Conservation (phyloP, 2,329 filamentous ascomycete genomes). For the Sclerotinia minor region DNA sequence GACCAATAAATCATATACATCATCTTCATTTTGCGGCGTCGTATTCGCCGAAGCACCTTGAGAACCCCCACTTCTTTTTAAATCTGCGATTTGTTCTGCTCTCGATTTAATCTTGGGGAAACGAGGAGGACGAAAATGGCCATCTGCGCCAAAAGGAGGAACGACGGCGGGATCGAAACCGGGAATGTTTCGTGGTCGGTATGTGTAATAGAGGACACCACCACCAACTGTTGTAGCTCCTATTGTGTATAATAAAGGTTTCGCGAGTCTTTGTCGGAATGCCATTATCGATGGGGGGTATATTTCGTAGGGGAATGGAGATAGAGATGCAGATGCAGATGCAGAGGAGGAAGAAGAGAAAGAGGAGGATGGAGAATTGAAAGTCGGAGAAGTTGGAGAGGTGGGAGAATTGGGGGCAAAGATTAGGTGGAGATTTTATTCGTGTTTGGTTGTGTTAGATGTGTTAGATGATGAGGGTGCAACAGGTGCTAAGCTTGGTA, state of each 20-base stretch:
- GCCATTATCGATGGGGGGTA: slow-evolving; percentile 38
- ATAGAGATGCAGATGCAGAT: slow-evolving; percentile 18
- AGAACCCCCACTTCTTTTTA: slow-evolving; percentile 52
- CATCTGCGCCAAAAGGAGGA: slow-evolving; percentile 68
- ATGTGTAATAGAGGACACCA: slow-evolving; percentile 54
- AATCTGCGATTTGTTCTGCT: slow-evolving; percentile 52
- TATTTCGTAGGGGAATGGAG: slow-evolving; percentile 18
- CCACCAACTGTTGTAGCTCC: slow-evolving; percentile 49
- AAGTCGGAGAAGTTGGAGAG: neutral
- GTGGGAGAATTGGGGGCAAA: slow-evolving; percentile 9
- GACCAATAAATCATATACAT: slow-evolving; percentile 65
- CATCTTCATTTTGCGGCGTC: slow-evolving; percentile 44
- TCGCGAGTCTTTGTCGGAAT: slow-evolving; percentile 47
- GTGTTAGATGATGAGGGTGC: slow-evolving; percentile 8
- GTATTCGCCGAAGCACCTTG: slow-evolving; percentile 42
- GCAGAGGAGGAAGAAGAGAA: slow-evolving; percentile 31
- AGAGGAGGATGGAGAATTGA: slow-evolving; percentile 15
- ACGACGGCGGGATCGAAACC: slow-evolving; percentile 68
- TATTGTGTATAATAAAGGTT: slow-evolving; percentile 52
- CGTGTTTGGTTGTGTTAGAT: slow-evolving; percentile 16
- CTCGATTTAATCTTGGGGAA: slow-evolving; percentile 53
- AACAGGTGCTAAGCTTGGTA: slow-evolving; percentile 14
- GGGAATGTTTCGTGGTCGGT: slow-evolving; percentile 71
- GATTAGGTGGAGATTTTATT: slow-evolving; percentile 14
- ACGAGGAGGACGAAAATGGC: slow-evolving; percentile 58